phyloP scores from a whole-genome alignment of 208 protist species.

The Tritrichomonas foetus region DNA sequence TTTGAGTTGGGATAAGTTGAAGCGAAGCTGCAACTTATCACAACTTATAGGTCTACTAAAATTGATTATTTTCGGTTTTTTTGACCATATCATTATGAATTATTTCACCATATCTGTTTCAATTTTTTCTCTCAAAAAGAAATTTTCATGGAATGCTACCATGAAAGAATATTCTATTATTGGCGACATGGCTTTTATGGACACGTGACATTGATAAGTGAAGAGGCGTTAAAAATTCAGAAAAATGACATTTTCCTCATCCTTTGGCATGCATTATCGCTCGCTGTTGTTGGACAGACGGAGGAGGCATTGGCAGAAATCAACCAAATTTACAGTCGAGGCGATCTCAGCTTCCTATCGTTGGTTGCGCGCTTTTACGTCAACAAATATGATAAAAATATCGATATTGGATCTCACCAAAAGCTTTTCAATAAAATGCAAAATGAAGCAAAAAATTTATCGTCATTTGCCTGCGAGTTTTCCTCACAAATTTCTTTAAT shows the following conservation, averaged over 20 bases:
- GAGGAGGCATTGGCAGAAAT: neutral
- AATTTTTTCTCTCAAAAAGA: too few relatives aligned
- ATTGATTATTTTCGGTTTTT: too few relatives aligned
- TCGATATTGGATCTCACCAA: neutral
- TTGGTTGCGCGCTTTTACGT: neutral
- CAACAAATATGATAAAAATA: neutral
- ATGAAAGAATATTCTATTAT: slow-evolving; percentile 21
- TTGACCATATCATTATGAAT: too few relatives aligned
- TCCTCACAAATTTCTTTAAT: neutral
- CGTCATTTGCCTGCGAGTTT: neutral
- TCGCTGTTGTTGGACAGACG: neutral
- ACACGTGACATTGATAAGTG: neutral
- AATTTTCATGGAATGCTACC: neutral
- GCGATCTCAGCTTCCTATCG: neutral
- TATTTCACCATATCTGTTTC: too few relatives aligned
- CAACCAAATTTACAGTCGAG: neutral
- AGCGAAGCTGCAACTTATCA: too few relatives aligned
- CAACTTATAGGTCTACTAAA: too few relatives aligned
- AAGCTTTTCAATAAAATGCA: neutral
- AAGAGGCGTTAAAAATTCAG: neutral
- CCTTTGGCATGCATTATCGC: neutral
- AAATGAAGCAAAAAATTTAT: neutral
- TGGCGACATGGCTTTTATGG: slow-evolving; percentile 24
- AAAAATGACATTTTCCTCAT: neutral
- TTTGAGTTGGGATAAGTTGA: too few relatives aligned